Evolutionary conservation across 768 basidiomycete species (phyloP), one percentile per base, ranked within the genome.

Genomic region (Psilocybe tampanensis): DNA sequence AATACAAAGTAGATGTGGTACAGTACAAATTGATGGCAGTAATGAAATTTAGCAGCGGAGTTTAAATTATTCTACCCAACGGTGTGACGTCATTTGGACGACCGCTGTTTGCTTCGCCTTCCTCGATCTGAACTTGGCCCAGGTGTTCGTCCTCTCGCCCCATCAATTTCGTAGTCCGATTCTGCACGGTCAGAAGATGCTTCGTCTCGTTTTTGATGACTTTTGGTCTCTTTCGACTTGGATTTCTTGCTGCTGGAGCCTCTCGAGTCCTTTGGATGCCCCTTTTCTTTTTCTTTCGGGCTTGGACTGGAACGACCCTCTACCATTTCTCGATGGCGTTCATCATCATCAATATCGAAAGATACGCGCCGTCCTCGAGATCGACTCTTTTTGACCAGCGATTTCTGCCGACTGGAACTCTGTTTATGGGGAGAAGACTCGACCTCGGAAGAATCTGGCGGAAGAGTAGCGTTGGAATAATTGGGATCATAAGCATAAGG

Each of bases 291-390:
- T 54, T 39, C 24, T 54, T 44, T 26, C 13, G 45, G 24, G 7
- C 12, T n/a, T 13, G 47, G 57, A 56, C 44, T 58, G n/a, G 58
- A 58, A 29, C 47, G 47, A 18, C 34, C 49, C 8, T 57, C 64
- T 44, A 44, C 47, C 41, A n/a, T 57, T 60, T 64, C 64, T 29
- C 59, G 42, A 47, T 47, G 45, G 29, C 50, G 59, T 36, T 65
- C 65, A 42, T 70, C 70, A 21, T 64, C 68, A 26, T 74, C 74
- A 13, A 83, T 61, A 56, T 69, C 73, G 65, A 88, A 88, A 11
- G 85, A 85, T 2, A 87, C 86, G 21, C 74, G 74, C 56, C 86
- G 76, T 8, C 81, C 85, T 26, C 79, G 69, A 18, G 85, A 83
- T 47, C 70, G 76, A 68, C 85, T 85, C 49, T 81, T 74, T 24